Conservation (phyloP, 2,329 filamentous ascomycete species). For the Colletotrichum coccodes region DNA sequence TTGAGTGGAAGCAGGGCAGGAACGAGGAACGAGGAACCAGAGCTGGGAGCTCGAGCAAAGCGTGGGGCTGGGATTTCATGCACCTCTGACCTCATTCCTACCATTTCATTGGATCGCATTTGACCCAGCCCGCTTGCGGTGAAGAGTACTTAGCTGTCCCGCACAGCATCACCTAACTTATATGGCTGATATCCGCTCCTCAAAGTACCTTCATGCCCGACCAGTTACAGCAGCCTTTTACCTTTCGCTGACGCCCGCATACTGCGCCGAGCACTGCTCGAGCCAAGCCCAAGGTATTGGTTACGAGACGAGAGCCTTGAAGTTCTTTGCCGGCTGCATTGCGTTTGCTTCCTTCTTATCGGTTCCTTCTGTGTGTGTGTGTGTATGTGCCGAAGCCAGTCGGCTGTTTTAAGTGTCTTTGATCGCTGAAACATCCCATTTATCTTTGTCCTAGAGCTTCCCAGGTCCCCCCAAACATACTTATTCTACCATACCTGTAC, state of each 20-base stretch:
- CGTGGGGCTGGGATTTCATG: slow-evolving; percentile 20
- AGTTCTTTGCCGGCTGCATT: slow-evolving; percentile 15
- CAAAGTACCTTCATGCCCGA: neutral
- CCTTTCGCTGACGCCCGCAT: slow-evolving; percentile 23
- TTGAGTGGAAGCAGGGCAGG: neutral
- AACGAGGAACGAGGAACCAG: neutral
- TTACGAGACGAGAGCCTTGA: slow-evolving; percentile 2
- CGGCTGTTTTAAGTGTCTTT: neutral
- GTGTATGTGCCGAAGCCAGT: neutral
- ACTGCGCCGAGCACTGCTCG: slow-evolving; percentile 25
- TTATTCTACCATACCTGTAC: neutral
- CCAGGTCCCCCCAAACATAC: neutral
- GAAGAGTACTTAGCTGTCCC: slow-evolving; percentile 20
- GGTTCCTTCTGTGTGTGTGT: neutral
- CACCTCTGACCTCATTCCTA: slow-evolving; percentile 27
- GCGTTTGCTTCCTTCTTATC: neutral
- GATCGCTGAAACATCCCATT: slow-evolving; percentile 8
- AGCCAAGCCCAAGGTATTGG: slow-evolving; percentile 20
- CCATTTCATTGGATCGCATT: slow-evolving; percentile 24
- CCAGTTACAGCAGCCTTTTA: neutral
- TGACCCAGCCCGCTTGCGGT: slow-evolving; percentile 20
- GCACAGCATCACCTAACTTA: neutral
- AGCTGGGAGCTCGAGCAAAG: slow-evolving; percentile 8
- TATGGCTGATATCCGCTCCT: neutral
- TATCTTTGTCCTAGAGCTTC: slow-evolving; percentile 1